A percentile compares a stretch with the other conserved stretches of the same genome.
phyloP scores from a whole-genome alignment of 2,329 filamentous ascomycete species.

The Leptographium radiaticola region DNA sequence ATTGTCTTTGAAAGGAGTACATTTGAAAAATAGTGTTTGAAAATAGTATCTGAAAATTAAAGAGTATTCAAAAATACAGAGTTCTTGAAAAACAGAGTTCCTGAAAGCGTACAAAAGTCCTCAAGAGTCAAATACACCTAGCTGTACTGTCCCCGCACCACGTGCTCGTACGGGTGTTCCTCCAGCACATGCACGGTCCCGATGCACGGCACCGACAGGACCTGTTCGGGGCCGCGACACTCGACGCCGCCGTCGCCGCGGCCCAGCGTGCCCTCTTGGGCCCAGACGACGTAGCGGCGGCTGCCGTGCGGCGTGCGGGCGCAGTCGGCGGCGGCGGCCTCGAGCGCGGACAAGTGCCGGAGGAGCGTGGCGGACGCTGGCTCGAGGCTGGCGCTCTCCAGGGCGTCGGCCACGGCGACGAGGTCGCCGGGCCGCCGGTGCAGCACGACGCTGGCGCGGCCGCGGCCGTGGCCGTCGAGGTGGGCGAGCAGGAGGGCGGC shows the following conservation, averaged over 20 bases:
- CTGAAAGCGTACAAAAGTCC: no score
- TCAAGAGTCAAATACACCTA: no score
- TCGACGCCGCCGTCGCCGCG: slow-evolving; percentile 1
- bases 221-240: slow-evolving; percentile 1
- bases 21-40: no score
- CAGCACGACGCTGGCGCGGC: slow-evolving; percentile 17
- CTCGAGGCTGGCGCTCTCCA: no score
- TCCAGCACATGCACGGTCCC: slow-evolving; percentile 8
- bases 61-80: no score
- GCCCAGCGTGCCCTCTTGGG: not conserved
- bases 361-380: no score
- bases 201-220: slow-evolving; percentile 11
- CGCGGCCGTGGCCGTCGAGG: slow-evolving; percentile 16
- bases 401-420: slow-evolving; percentile 22
- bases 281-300: slow-evolving; percentile 1
- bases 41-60: no score
- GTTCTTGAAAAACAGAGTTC: no score
- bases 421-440: slow-evolving; percentile 26
- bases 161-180: no score
- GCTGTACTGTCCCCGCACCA: no score
- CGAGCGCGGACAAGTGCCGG: slow-evolving; percentile 17
- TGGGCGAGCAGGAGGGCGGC: slow-evolving; percentile 24
- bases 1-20: no score
- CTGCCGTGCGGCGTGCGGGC: not conserved
- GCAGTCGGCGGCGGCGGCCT: slow-evolving; percentile 11